Evolutionary conservation across 1,284 basidiomycete genomes (phyloP).

Genomic region (Neonothopanus nambi): DNA sequence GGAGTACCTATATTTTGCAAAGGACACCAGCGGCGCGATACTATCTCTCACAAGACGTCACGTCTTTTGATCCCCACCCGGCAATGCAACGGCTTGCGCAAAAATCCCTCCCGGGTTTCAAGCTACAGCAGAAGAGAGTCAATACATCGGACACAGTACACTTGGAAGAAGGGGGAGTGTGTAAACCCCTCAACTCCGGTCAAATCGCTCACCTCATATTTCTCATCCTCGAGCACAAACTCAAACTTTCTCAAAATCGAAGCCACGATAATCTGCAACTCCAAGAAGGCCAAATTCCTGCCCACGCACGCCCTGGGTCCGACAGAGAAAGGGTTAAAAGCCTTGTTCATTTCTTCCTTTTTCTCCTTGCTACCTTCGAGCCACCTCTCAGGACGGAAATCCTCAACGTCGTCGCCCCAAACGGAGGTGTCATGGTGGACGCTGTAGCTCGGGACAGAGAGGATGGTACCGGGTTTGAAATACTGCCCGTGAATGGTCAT

Average conservation of each 20-base stretch:
- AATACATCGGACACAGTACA: neutral
- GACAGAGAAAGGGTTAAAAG: conserved; percentile 18
- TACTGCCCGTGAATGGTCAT: conserved; percentile 23
- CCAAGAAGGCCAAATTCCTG: conserved; percentile 17
- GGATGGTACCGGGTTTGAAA: conserved; percentile 29
- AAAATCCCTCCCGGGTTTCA: conserved; percentile 31
- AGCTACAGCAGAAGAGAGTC: conserved; percentile 6
- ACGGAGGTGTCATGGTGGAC: conserved; percentile 44
- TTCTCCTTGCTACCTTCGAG: conserved; percentile 32
- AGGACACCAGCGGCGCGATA: too few relatives aligned
- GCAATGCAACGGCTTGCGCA: conserved; percentile 27
- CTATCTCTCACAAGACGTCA: neutral
- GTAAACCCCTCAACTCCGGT: too few relatives aligned
- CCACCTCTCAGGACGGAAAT: conserved; percentile 49
- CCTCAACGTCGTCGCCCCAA: conserved; percentile 46
- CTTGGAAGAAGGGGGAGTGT: conserved; percentile 22
- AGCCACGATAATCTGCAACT: conserved; percentile 17
- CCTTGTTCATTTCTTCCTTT: conserved; percentile 25
- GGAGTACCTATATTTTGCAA: too few relatives aligned
- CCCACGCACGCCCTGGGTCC: conserved; percentile 20
- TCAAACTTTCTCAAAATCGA: conserved; percentile 17
- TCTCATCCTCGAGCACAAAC: conserved; percentile 15
- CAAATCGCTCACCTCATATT: conserved; percentile 27
- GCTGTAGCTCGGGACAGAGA: conserved; percentile 41
- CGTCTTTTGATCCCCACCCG: conserved; percentile 7